Evolutionary conservation across 345 rosid genomes (phyloP).

Genomic region (Lagerstroemia speciosa): DNA sequence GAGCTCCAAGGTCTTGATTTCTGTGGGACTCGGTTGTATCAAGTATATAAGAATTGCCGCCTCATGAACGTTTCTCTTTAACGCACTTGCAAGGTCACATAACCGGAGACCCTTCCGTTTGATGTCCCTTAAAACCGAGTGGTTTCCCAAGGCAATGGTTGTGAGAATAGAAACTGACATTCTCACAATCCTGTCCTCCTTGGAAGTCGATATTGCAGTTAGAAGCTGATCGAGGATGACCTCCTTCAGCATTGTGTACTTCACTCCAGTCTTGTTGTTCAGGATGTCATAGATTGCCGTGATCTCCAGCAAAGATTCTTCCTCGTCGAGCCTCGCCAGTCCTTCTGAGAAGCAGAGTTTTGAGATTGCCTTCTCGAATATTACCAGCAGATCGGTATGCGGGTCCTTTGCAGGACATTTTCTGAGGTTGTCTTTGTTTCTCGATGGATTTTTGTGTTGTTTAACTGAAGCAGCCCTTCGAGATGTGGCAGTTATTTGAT

Average conservation of each 20-base stretch:
- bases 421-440: constrained; percentile 3
- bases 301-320: constrained; percentile 54
- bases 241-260: constrained; percentile 56
- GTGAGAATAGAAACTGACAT: constrained; percentile 63
- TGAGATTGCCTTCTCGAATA: constrained; percentile 50
- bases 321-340: constrained; percentile 30
- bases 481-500: constrained; percentile 27
- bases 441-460: not conserved
- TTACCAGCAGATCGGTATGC: constrained; percentile 36
- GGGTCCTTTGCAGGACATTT: constrained; percentile 12
- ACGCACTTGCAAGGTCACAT: constrained; percentile 56
- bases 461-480: not conserved
- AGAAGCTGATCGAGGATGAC: constrained; percentile 65
- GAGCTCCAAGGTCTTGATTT: constrained; percentile 73
- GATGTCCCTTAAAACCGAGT: constrained; percentile 50
- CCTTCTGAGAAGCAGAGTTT: constrained; percentile 37
- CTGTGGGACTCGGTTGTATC: constrained; percentile 72
- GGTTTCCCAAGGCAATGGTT: constrained; percentile 44
- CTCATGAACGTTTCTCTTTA: constrained; percentile 69
- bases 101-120: constrained; percentile 61
- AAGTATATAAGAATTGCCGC: constrained; percentile 70
- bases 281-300: constrained; percentile 56
- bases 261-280: constrained; percentile 46
- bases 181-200: constrained; percentile 55
- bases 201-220: constrained; percentile 57